These are phyloP conservation scores for Fagopyrum homotropicum DNA, from an alignment of 148 eudicot species.

Conservation along the genomic window DNA sequence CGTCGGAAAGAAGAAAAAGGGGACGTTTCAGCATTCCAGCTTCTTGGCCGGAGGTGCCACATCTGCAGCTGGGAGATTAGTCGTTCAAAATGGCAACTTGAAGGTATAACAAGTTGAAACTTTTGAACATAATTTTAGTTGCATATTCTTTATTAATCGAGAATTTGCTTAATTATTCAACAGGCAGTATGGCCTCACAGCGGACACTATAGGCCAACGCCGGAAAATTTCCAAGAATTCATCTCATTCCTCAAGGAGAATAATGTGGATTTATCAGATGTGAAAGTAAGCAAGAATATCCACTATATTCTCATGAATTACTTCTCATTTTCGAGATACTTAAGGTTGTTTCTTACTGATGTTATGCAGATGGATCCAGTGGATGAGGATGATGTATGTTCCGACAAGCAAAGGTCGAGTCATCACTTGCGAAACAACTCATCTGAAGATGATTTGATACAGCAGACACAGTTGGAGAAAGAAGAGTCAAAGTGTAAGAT, in stretches of 20 bases:
- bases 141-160: not conserved
- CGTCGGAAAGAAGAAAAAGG: constrained; percentile 85
- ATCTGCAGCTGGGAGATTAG: constrained; percentile 92
- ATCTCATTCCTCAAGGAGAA: constrained; percentile 60
- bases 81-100: constrained; percentile 60
- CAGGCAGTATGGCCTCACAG: constrained; percentile 99
- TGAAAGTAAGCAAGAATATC: constrained; percentile 45
- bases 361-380: constrained; percentile 63
- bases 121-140: not conserved
- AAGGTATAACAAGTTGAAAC: constrained; percentile 40
- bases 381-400: constrained; percentile 51
- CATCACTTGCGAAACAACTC: constrained; percentile 53
- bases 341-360: not conserved
- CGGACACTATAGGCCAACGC: constrained; percentile 90
- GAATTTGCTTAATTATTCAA: constrained; percentile 3
- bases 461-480: constrained; percentile 17
- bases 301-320: not conserved
- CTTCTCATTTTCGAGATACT: not conserved
- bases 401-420: constrained; percentile 36
- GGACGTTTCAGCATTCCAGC: constrained; percentile 94
- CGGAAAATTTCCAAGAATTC: constrained; percentile 82
- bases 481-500: constrained; percentile 22
- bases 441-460: constrained; percentile 56
- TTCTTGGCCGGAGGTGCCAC: constrained; percentile 99
- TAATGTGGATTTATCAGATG: constrained; percentile 68